Conservation (phyloP, 306 rosid genomes). For the Elaeagnus macrophylla region DNA sequence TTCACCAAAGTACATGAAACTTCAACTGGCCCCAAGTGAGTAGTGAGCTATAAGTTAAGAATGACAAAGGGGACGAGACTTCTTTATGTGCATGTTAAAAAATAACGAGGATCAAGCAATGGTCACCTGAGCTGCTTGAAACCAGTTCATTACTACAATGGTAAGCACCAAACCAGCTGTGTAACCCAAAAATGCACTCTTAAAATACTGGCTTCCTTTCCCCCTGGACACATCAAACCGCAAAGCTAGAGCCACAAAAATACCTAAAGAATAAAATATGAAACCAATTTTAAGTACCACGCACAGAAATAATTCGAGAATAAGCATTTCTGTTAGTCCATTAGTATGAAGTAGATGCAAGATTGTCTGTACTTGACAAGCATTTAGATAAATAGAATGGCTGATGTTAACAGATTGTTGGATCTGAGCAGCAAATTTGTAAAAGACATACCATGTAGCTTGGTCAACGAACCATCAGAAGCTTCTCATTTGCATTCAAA, state of each 20-base stretch:
- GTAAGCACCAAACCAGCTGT: slow-evolving; percentile 72
- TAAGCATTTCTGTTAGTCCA: neutral
- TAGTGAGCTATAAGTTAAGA: neutral
- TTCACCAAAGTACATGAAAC: neutral
- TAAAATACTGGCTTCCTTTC: slow-evolving; percentile 69
- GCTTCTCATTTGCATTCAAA: neutral
- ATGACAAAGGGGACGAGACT: neutral
- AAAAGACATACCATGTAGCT: neutral
- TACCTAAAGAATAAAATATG: slow-evolving; percentile 40
- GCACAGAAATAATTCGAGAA: neutral
- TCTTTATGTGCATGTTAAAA: slow-evolving; percentile 4
- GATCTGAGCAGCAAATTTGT: neutral
- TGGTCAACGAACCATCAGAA: neutral
- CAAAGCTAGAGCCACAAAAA: slow-evolving; percentile 94
- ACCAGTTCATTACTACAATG: slow-evolving; percentile 96
- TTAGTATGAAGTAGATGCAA: neutral
- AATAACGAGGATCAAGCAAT: slow-evolving; percentile 11
- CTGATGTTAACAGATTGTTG: neutral
- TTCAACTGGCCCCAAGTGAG: neutral
- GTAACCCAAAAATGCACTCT: slow-evolving; percentile 90
- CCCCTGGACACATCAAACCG: slow-evolving; percentile 95
- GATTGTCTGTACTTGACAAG: neutral
- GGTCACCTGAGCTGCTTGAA: slow-evolving; percentile 98
- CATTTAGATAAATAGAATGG: neutral
- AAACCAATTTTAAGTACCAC: neutral